Evolutionary conservation across 208 protist genomes (phyloP).

Genomic region (Trypanosoma scelopori): DNA sequence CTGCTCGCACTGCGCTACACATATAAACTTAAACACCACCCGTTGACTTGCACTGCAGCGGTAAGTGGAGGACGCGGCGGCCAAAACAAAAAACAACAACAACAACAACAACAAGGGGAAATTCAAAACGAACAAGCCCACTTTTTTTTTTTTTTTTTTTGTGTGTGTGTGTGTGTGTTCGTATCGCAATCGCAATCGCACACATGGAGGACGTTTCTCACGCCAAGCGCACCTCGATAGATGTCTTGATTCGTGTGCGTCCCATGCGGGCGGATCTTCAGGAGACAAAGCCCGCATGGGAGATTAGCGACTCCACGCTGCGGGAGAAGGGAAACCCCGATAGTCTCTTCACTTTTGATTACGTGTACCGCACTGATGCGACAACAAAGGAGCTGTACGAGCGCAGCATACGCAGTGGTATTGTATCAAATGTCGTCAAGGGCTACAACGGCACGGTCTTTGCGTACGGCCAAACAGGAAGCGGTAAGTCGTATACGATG

Average conservation of each 20-base stretch:
- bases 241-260: slow-evolving; percentile 69
- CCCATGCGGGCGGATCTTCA: slow-evolving; percentile 51
- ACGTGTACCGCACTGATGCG: slow-evolving; percentile 44
- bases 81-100: neutral
- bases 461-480: slow-evolving; percentile 87
- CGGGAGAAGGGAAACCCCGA: slow-evolving; percentile 56
- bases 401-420: slow-evolving; percentile 38
- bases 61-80: too few species aligned
- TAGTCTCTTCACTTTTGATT: slow-evolving; percentile 73
- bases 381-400: slow-evolving; percentile 59
- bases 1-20: too few species aligned
- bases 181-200: neutral
- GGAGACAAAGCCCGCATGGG: slow-evolving; percentile 36
- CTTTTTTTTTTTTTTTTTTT: too few species aligned
- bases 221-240: slow-evolving; percentile 46
- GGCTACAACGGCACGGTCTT: slow-evolving; percentile 88
- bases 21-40: too few species aligned
- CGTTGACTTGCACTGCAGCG: too few species aligned
- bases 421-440: slow-evolving; percentile 59
- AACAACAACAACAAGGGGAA: neutral
- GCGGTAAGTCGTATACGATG: slow-evolving; percentile 87
- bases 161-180: neutral
- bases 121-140: too few species aligned
- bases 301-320: slow-evolving; percentile 32
- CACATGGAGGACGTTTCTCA: slow-evolving; percentile 7